Conservation (phyloP, 2,329 filamentous ascomycete genomes). For the Grosmannia huntii region DNA sequence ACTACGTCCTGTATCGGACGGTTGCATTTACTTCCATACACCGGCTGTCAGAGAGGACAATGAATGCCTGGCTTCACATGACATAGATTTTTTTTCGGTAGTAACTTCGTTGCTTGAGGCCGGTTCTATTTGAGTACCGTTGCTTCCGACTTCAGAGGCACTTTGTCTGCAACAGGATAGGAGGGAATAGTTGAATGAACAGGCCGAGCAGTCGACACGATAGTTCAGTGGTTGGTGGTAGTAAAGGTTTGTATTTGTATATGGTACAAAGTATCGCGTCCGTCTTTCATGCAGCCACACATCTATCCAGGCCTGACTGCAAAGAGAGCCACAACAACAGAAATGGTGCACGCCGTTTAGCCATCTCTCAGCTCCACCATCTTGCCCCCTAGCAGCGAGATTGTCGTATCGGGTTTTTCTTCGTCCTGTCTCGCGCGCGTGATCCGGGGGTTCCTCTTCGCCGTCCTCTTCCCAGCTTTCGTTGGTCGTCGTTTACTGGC, state of each 20-base stretch:
- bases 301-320: background rate
- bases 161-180: background rate
- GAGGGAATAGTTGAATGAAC: background rate
- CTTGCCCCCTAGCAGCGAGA: background rate
- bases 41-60: no score
- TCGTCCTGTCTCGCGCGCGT: background rate
- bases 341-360: background rate
- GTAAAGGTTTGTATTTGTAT: background rate
- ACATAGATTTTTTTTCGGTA: no score
- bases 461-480: background rate
- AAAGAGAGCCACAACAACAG: background rate
- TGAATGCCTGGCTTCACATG: no score
- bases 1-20: background rate
- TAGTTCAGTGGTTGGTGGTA: background rate
- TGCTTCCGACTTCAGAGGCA: no score
- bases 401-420: no score
- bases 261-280: slow-evolving; percentile 1
- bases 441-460: background rate
- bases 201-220: background rate
- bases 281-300: background rate
- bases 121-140: no score
- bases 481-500: slow-evolving; percentile 22
- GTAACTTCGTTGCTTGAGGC: no score
- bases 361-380: background rate
- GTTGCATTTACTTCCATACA: no score